Percentiles rank a stretch among this genome's conserved stretches.
Conservation (phyloP, 2,329 filamentous ascomycete species). For the Diaporthe humulicola region DNA sequence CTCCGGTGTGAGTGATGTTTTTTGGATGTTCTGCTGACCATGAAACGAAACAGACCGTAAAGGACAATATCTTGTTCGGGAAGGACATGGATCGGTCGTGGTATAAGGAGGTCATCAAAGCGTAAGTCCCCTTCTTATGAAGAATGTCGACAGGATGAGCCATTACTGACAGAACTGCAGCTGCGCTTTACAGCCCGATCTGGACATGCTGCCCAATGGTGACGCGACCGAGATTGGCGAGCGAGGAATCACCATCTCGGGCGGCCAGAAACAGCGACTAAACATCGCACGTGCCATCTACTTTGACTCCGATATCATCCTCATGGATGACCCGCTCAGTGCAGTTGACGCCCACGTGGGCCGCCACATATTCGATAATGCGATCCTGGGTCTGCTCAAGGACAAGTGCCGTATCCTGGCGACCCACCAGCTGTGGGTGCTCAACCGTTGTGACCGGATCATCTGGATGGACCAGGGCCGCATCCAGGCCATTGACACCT, state of each 20-base stretch:
- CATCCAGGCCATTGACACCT: constrained; percentile 74
- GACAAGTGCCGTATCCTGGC: constrained; percentile 77
- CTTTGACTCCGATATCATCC: constrained; percentile 49
- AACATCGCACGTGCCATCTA: constrained; percentile 83
- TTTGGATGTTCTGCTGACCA: constrained; percentile 5
- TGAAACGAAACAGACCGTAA: constrained; percentile 65
- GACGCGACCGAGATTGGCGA: constrained; percentile 95
- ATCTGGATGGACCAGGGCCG: constrained; percentile 75
- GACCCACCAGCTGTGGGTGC: constrained; percentile 77
- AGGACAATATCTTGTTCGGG: constrained; percentile 92
- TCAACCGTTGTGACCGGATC: constrained; percentile 76
- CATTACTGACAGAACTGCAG: constrained; percentile 50
- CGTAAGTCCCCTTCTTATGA: constrained; percentile 48
- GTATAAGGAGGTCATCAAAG: constrained; percentile 87
- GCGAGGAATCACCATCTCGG: constrained; percentile 95
- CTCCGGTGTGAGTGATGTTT: not conserved
- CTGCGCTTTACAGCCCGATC: constrained; percentile 85
- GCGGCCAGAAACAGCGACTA: constrained; percentile 93
- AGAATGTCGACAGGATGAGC: no score
- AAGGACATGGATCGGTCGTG: constrained; percentile 80
- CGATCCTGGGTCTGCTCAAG: constrained; percentile 75
- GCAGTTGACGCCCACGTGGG: constrained; percentile 53
- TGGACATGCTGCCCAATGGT: constrained; percentile 93
- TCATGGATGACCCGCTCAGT: constrained; percentile 51
- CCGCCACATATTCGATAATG: constrained; percentile 72